These are phyloP conservation scores for Hyphopichia pseudoburtonii DNA, from an alignment of 1,139 yeast genomes.

Conservation along the genomic window DNA sequence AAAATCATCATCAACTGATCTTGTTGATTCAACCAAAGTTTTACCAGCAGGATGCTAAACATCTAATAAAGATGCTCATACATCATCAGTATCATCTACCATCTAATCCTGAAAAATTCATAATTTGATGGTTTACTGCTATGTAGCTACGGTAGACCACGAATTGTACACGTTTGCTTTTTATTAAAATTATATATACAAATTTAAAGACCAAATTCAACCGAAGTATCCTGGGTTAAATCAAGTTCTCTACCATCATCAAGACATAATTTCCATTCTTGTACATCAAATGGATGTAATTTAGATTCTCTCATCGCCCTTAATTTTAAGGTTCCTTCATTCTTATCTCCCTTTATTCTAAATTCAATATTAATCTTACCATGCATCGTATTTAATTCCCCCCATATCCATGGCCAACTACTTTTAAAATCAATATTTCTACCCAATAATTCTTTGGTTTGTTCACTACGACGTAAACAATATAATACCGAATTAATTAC, in stretches of 20 bases:
- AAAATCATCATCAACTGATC: constrained; percentile 97
- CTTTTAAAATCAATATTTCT: constrained; percentile 68
- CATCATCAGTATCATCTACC: constrained; percentile 99
- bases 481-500: constrained; percentile 85
- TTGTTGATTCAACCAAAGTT: constrained; percentile 94
- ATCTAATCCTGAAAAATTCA: no score
- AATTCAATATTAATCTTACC: constrained; percentile 78
- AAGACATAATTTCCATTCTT: constrained; percentile 56
- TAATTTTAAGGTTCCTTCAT: constrained; percentile 50
- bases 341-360: constrained; percentile 63
- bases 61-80: constrained; percentile 87
- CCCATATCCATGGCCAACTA: constrained; percentile 87
- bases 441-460: constrained; percentile 69
- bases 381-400: constrained; percentile 77
- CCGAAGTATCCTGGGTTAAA: constrained; percentile 50
- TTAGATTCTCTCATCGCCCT: constrained; percentile 61
- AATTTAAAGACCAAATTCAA: constrained; percentile 30
- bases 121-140: no score
- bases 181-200: neutral
- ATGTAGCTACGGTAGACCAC: no score
- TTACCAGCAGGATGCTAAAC: constrained; percentile 99
- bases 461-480: constrained; percentile 74
- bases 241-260: constrained; percentile 43
- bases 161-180: neutral
- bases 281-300: constrained; percentile 57